Evolutionary conservation across 345 rosid genomes (phyloP).

Genomic region (Lumnitzera littorea): DNA sequence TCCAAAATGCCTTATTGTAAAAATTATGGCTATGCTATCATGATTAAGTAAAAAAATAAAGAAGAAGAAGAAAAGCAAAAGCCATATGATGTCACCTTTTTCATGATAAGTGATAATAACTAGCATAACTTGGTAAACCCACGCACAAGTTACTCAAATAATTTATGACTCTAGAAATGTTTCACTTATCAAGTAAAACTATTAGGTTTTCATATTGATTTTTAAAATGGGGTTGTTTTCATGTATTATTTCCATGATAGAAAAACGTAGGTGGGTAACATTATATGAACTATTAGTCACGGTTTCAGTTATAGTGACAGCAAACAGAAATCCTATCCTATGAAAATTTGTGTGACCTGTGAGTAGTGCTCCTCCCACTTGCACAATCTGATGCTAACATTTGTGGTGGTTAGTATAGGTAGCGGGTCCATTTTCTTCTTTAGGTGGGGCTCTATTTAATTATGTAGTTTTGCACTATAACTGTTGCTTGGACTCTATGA

Average conservation of each 20-base stretch:
- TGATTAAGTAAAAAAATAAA: too few relatives aligned
- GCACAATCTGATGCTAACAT: slow-evolving; percentile 1
- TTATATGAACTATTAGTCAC: slow-evolving; percentile 3
- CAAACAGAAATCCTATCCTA: slow-evolving; percentile 3
- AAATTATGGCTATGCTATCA: too few relatives aligned
- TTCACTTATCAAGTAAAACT: too few relatives aligned
- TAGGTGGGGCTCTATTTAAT: slow-evolving; percentile 6
- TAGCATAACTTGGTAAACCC: background rate
- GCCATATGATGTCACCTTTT: background rate
- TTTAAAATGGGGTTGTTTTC: too few relatives aligned
- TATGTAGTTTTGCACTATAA: slow-evolving; percentile 1
- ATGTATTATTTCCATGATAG: too few relatives aligned
- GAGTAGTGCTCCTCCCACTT: slow-evolving; percentile 11
- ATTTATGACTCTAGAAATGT: too few relatives aligned
- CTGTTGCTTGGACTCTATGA: background rate
- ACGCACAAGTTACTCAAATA: background rate
- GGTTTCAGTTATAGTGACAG: slow-evolving; percentile 7
- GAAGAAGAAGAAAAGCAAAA: too few relatives aligned
- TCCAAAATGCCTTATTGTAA: too few relatives aligned
- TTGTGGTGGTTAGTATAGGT: background rate
- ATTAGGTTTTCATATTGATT: too few relatives aligned
- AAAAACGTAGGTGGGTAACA: background rate
- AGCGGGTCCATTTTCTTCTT: slow-evolving; percentile 2
- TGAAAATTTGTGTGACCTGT: background rate
- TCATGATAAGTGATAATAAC: background rate